A percentile compares a stretch with the other conserved stretches of the same genome.
These are phyloP conservation scores for Brassica balearica DNA, from an alignment of 441 rosid genomes.

Conservation along the genomic window DNA sequence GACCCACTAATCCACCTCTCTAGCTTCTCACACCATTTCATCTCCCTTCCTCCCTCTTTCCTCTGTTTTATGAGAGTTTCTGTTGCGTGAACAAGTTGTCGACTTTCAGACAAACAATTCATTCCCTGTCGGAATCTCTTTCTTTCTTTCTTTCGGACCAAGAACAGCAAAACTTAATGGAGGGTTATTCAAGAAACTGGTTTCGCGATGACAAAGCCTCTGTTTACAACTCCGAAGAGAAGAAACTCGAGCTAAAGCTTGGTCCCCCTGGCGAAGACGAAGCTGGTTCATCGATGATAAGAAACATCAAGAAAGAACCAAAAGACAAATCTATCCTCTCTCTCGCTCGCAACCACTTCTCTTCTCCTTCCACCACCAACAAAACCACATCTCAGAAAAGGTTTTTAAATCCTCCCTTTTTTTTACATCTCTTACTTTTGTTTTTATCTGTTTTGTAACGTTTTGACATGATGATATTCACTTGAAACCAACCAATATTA, in stretches of 20 bases:
- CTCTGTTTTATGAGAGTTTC: not conserved
- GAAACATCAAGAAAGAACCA: constrained; percentile 42
- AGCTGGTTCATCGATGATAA: constrained; percentile 45
- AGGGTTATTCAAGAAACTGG: constrained; percentile 52
- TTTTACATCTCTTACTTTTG: constrained; percentile 20
- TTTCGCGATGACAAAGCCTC: constrained; percentile 40
- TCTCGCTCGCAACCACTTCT: constrained; percentile 46
- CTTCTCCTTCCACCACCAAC: constrained; percentile 41
- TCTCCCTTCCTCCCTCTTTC: constrained; percentile 14
- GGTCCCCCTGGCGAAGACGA: constrained; percentile 80
- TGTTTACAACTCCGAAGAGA: constrained; percentile 61
- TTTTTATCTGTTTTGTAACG: constrained; percentile 34
- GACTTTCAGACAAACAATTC: not conserved
- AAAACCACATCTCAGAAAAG: constrained; percentile 90
- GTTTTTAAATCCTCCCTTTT: constrained; percentile 32
- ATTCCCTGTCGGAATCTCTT: constrained; percentile 23
- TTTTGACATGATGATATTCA: constrained; percentile 55
- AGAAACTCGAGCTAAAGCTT: constrained; percentile 85
- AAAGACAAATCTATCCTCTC: constrained; percentile 55
- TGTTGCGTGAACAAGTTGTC: constrained; percentile 31
- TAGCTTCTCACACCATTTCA: constrained; percentile 35
- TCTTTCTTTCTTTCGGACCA: constrained; percentile 15
- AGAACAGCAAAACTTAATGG: constrained; percentile 43
- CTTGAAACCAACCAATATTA: constrained; percentile 31
- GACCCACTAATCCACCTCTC: constrained; percentile 26